Conservation (phyloP, 108 stramenopile species). For the Cyclostephanos tholiformis region DNA sequence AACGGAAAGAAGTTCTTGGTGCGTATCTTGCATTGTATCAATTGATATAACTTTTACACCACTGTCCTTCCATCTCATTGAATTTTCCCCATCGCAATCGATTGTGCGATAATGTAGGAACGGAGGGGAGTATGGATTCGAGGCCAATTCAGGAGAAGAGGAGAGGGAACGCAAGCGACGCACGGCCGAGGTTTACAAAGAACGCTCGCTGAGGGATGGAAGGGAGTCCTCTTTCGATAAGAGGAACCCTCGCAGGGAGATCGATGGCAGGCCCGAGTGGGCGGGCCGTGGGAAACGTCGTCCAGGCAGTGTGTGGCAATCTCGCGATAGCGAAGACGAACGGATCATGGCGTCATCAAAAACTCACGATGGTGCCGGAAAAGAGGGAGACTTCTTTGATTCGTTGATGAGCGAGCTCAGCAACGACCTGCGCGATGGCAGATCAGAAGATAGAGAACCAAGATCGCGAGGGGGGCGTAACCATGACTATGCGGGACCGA, state of each 20-base stretch:
- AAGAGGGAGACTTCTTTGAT: slow-evolving; percentile 53
- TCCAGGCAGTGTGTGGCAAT: slow-evolving; percentile 10
- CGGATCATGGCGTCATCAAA: slow-evolving; percentile 31
- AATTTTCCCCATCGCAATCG: neutral
- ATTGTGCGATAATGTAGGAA: slow-evolving; percentile 18
- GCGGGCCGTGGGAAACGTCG: slow-evolving; percentile 12
- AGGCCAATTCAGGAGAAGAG: slow-evolving; percentile 31
- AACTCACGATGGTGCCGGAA: neutral
- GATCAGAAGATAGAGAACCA: slow-evolving; percentile 12
- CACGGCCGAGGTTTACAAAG: slow-evolving; percentile 38
- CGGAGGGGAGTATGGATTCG: slow-evolving; percentile 47
- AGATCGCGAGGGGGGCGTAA: slow-evolving; percentile 38
- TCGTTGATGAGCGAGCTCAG: slow-evolving; percentile 59
- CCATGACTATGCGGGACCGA: slow-evolving; percentile 47
- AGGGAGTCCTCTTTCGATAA: neutral
- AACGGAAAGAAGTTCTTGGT: slow-evolving; percentile 41
- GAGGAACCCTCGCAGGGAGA: slow-evolving; percentile 7
- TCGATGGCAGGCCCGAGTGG: slow-evolving; percentile 15
- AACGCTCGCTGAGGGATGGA: slow-evolving; percentile 32
- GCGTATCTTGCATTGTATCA: neutral
- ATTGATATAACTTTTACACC: neutral
- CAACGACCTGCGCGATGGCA: slow-evolving; percentile 32
- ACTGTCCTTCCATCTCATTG: neutral
- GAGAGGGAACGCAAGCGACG: slow-evolving; percentile 27
- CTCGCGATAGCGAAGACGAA: slow-evolving; percentile 36